Percentiles rank a stretch among this genome's conserved stretches.
Evolutionary conservation across 2,329 filamentous ascomycete species (phyloP).

Genomic region (Metarhizium robertsii): DNA sequence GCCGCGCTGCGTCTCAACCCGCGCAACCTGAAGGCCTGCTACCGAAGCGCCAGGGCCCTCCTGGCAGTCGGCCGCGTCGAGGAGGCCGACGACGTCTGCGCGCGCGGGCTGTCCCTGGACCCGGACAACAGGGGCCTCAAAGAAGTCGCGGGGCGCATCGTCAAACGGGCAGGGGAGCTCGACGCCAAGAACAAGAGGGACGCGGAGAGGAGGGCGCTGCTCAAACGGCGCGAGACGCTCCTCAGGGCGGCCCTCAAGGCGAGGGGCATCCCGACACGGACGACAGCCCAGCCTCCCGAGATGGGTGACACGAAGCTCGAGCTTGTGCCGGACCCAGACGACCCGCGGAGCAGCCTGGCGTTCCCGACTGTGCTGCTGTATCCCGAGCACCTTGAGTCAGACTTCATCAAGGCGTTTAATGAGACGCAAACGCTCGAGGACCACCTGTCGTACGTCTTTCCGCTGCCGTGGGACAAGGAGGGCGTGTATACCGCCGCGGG

Average conservation of each 20-base stretch:
- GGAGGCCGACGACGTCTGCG: conserved; percentile 74
- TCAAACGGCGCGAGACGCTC: conserved; percentile 47
- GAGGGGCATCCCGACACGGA: conserved; percentile 59
- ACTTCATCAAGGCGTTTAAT: conserved; percentile 81
- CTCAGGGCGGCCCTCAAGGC: conserved; percentile 58
- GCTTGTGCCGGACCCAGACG: conserved; percentile 63
- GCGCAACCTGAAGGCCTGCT: conserved; percentile 80
- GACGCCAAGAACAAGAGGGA: conserved; percentile 47
- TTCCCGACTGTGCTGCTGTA: conserved; percentile 83
- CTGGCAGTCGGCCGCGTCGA: conserved; percentile 66
- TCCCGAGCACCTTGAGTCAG: conserved; percentile 69
- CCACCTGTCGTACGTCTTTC: conserved; percentile 79
- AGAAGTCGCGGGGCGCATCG: conserved; percentile 53
- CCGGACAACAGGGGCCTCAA: conserved; percentile 57
- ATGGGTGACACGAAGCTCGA: conserved; percentile 73
- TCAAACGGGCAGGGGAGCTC: conserved; percentile 44
- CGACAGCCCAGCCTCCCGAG: conserved; percentile 65
- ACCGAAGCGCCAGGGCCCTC: conserved; percentile 71
- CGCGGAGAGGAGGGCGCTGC: conserved; percentile 42
- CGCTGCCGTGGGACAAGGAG: conserved; percentile 72
- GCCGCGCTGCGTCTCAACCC: conserved; percentile 70
- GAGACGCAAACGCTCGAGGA: conserved; percentile 68
- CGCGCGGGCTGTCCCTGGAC: conserved; percentile 65
- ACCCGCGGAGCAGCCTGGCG: conserved; percentile 59
- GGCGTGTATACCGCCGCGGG: conserved; percentile 53